Evolutionary conservation across 495 filamentous ascomycete species (phyloP).

Genomic region (Aspergillus conjunctus): DNA sequence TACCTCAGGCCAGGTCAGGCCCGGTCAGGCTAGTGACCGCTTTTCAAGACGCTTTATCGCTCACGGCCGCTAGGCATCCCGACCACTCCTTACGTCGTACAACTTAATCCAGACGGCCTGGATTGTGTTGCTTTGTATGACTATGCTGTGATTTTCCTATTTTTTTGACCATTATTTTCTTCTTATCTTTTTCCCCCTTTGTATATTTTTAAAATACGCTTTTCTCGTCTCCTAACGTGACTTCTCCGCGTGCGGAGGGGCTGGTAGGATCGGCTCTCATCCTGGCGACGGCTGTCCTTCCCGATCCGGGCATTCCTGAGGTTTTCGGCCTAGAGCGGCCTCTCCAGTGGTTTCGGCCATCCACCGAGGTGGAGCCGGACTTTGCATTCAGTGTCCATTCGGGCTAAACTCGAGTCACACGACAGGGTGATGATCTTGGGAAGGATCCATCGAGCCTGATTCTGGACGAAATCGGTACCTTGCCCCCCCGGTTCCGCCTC

Average conservation of each 20-base stretch:
- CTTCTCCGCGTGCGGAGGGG: neutral
- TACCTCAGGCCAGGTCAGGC: neutral
- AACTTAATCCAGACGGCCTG: conserved; percentile 15
- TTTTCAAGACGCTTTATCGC: conserved; percentile 3
- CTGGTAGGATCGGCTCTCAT: neutral
- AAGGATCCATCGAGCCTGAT: neutral
- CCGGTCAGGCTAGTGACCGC: conserved; percentile 9
- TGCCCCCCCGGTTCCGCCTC: neutral
- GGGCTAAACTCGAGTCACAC: neutral
- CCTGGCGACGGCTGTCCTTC: conserved; percentile 16
- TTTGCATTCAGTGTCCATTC: neutral
- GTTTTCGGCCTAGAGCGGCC: conserved; percentile 23
- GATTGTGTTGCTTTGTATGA: neutral
- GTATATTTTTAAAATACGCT: neutral
- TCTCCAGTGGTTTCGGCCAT: conserved; percentile 11
- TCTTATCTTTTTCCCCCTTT: neutral
- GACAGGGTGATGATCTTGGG: neutral
- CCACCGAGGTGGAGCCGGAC: neutral
- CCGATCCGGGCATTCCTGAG: conserved; percentile 28
- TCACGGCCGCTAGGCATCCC: conserved; percentile 14
- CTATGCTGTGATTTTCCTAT: neutral
- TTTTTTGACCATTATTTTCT: neutral
- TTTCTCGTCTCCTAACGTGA: neutral
- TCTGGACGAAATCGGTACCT: conserved; percentile 12
- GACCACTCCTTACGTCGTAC: conserved; percentile 19